Evolutionary conservation across 371 early-diverging fungal species (phyloP), one percentile per base, ranked within the genome.

Genomic region (Haplosporangium sp.): DNA sequence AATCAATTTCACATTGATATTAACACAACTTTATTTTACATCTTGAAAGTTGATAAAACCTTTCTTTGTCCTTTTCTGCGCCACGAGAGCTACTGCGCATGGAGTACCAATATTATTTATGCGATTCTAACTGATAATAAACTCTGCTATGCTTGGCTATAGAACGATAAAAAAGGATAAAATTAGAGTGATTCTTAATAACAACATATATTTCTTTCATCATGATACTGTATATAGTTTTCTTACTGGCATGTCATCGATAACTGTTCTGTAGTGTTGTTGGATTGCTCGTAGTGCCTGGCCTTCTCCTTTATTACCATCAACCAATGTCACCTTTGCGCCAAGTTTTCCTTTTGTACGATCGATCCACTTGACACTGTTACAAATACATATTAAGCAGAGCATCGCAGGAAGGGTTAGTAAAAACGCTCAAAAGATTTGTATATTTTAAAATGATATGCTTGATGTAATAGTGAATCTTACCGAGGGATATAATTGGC

Each of bases 201-300:
- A 27, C 27, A 27, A 2, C 45, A 45, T 10, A 3, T 15, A 15
- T 13, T 3, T 45, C 4, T 45, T 13, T 45, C 15, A 45, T 15
- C 15, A 45, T 27, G 45, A 10, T 45, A 13, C 45, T 10, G 10
- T 45, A 15, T 13, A 45, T 10, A 11, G 19, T 6, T 19, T 35
- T 19, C 81, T 75, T 75, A 81, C 81, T 15, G 81, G 81, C 75
- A 81, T 75, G 37, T 81, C 81, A 40, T 81, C 81, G n/a, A 81
- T 81, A 1, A 66, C 68, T 2, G 81, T 75, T 34, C 72, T 63
- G 45, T 74, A 81, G 13, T 81, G 81, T 8, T 74, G 69, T 27
- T 81, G 81, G 20, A 81, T 81, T 20, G 75, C 61, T 17, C 75
- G 39, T 9, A 81, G 50, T 13, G 65, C 72, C 15, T 69, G 75